Evolutionary conservation across 176 grass and related monocot species (phyloP), one percentile per base, ranked within the genome.

Genomic region (Lolium multiflorum): DNA sequence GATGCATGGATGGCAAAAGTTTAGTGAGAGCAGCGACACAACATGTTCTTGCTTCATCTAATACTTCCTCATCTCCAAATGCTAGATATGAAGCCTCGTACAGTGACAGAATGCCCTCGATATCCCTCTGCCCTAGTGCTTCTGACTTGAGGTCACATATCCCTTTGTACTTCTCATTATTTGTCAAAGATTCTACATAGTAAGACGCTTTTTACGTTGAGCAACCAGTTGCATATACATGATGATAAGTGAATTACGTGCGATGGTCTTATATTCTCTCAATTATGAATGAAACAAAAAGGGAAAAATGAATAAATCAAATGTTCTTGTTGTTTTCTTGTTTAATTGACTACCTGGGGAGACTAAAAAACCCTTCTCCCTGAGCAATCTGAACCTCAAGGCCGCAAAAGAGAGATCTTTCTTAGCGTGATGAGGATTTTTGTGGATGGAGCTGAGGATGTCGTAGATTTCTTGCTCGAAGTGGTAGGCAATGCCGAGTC

Each of bases 401-500:
- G 86, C 85, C 4, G 17, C 61, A 7, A 59, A 76, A 44, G 71
- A 14, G 59, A 78, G 11, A 80, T 79, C 71, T 9, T 89, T 26
- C 21, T 4, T 84, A 1, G 74, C 37, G 4, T 25, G 21, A 25
- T 10, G 15, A 69, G 15, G 7, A 20, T 11, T 25, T 17, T 10
- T 11, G 3, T 24, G 68, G 16, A 90, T 28, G 14, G 84, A 82
- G 8, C 11, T 50, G 7, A 89, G 79, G 20, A 85, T 55, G 18
- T 44, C 21, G 9, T 68, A 51, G 20, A 94, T 91, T 38, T 91
- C 89, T 13, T 77, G 75, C 2, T 89, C 37, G 1, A 91, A 94
- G 37, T 82, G 92, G 80, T 85, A 89, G 1, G 87, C 64, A n/a
- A 94, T 82, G 4, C 87, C 89, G 0, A 94, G 87, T 50, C 89